A percentile compares a stretch with the other conserved stretches of the same genome.
phyloP scores from a whole-genome alignment of 176 grass and related monocot genomes.

The Triticum timopheevii region DNA sequence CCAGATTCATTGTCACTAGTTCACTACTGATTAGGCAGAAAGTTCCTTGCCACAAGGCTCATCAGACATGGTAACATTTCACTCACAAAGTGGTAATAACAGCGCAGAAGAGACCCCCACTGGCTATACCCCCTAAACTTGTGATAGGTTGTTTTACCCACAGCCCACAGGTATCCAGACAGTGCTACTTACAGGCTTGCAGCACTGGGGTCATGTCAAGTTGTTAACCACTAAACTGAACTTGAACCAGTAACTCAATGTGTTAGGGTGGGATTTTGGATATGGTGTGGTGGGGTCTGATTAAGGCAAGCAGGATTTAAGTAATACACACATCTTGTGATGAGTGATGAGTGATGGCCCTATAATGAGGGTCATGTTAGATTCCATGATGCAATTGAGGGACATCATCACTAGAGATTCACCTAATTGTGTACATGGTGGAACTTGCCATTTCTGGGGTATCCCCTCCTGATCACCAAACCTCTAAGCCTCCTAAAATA shows the following conservation, averaged over 20 bases:
- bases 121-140: background rate
- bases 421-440: constrained; percentile 35
- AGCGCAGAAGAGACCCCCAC: background rate
- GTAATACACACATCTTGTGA: constrained; percentile 27
- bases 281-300: constrained; percentile 8
- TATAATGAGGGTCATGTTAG: constrained; percentile 43
- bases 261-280: background rate
- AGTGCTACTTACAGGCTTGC: background rate
- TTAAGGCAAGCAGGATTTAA: constrained; percentile 34
- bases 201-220: background rate
- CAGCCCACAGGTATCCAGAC: background rate
- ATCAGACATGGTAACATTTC: background rate
- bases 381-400: constrained; percentile 76
- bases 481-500: constrained; percentile 40
- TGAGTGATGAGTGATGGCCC: constrained; percentile 37
- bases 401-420: constrained; percentile 72
- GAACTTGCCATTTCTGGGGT: constrained; percentile 60
- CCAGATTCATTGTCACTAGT: constrained; percentile 32
- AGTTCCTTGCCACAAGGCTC: constrained; percentile 4
- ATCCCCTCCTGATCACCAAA: constrained; percentile 44
- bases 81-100: background rate
- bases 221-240: background rate
- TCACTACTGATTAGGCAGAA: constrained; percentile 51
- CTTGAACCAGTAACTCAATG: background rate
- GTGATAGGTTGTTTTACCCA: background rate